phyloP scores from a whole-genome alignment of 371 early-diverging fungal genomes.

The Choanephora cucurbitarum region DNA sequence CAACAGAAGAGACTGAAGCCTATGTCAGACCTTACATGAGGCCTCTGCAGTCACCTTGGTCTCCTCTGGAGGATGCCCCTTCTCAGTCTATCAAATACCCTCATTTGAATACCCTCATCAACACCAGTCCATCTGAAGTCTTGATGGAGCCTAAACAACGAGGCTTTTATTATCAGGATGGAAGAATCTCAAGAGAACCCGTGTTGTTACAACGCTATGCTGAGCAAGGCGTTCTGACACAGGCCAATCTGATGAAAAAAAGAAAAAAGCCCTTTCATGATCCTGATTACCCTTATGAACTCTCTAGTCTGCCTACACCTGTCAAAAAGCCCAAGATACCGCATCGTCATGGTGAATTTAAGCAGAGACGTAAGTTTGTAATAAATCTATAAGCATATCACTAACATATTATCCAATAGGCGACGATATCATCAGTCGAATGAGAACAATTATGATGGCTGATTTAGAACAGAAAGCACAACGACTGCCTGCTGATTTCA shows the following conservation, averaged over 20 bases:
- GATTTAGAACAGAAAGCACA: constrained; percentile 47
- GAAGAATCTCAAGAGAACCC: constrained; percentile 44
- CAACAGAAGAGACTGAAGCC: constrained; percentile 26
- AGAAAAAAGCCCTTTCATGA: constrained; percentile 36
- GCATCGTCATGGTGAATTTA: constrained; percentile 53
- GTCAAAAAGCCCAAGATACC: constrained; percentile 50
- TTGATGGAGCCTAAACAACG: constrained; percentile 49
- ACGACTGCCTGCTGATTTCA: constrained; percentile 29
- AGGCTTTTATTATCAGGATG: constrained; percentile 52
- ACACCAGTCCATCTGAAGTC: constrained; percentile 10
- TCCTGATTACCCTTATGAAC: constrained; percentile 20
- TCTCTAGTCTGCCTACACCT: constrained; percentile 27
- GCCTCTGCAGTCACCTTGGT: constrained; percentile 18
- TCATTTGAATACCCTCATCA: constrained; percentile 19
- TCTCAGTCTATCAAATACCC: constrained; percentile 9
- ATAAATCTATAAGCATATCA: neutral
- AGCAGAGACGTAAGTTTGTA: constrained; percentile 40
- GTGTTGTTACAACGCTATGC: constrained; percentile 44
- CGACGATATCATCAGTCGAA: constrained; percentile 47
- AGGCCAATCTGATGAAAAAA: constrained; percentile 47
- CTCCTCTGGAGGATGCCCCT: constrained; percentile 6
- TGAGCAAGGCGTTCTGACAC: constrained; percentile 48
- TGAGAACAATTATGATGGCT: constrained; percentile 38
- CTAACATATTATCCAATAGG: no score
- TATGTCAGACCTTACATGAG: constrained; percentile 24